phyloP scores from a whole-genome alignment of 169 alveolate species.

The Toxoplasma gondii region DNA sequence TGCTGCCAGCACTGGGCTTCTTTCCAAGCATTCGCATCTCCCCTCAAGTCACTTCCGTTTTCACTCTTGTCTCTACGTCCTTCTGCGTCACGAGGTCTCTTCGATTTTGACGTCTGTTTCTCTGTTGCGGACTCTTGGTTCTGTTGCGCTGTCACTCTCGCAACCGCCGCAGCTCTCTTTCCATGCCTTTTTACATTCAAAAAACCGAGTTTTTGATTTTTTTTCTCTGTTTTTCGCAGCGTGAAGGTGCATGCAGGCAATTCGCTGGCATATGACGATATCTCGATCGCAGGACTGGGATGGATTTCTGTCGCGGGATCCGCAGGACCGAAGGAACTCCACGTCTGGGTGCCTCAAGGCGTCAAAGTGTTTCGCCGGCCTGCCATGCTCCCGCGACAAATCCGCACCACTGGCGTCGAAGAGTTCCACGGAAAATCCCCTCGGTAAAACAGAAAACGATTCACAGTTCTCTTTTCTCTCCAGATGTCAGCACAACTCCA shows the following conservation, averaged over 20 bases:
- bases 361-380: constrained; percentile 81
- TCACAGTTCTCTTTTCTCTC: background rate
- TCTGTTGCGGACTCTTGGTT: background rate
- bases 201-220: background rate
- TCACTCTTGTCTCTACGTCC: no score
- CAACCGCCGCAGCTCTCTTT: no score
- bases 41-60: background rate
- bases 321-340: constrained; percentile 77
- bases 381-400: constrained; percentile 46
- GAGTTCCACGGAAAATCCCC: constrained; percentile 23
- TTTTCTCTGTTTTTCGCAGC: background rate
- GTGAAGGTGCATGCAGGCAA: constrained; percentile 57
- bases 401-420: constrained; percentile 22
- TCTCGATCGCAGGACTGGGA: constrained; percentile 83
- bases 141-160: no score
- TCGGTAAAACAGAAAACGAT: background rate
- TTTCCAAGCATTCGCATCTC: background rate
- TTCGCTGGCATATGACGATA: constrained; percentile 76
- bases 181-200: no score
- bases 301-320: constrained; percentile 82
- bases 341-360: constrained; percentile 81
- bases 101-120: background rate
- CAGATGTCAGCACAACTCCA: background rate
- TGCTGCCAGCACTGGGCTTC: background rate
- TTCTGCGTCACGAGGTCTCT: background rate